phyloP scores from a whole-genome alignment of 805 yeast genomes.

The Yarrowia porcina region DNA sequence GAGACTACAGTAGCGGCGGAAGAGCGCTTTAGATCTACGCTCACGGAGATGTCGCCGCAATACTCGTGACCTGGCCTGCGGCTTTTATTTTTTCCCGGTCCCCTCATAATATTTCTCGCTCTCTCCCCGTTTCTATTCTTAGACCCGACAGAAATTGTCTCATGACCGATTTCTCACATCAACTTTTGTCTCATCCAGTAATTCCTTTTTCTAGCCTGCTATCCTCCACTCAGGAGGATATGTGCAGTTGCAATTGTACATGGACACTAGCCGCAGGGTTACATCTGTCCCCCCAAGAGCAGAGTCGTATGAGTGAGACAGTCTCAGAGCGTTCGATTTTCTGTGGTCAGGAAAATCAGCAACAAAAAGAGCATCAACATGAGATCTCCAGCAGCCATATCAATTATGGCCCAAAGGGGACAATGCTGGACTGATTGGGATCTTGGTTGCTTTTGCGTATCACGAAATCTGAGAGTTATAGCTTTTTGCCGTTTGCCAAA shows the following conservation, averaged over 20 bases:
- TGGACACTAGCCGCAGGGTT: background rate
- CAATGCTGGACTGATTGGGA: background rate
- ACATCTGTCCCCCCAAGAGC: background rate
- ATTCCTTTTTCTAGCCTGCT: background rate
- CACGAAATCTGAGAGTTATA: background rate
- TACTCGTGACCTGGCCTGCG: too few relatives aligned
- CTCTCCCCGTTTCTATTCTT: background rate
- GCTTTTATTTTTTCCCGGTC: background rate
- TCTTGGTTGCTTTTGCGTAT: background rate
- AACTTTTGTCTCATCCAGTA: background rate
- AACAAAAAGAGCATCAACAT: background rate
- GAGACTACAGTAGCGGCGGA: background rate
- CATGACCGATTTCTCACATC: background rate
- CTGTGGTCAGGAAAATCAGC: background rate
- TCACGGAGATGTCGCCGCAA: background rate
- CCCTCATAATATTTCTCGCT: background rate
- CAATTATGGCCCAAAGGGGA: background rate
- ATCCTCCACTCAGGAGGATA: background rate
- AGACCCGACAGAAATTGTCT: background rate
- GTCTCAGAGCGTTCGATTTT: background rate
- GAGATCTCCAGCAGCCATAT: background rate
- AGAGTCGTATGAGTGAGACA: constrained; percentile 1
- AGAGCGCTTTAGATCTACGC: background rate
- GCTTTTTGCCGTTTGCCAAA: constrained; percentile 12
- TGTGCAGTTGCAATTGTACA: background rate